phyloP scores from a whole-genome alignment of 2,329 filamentous ascomycete species.

The Fusarium chlamydosporum region DNA sequence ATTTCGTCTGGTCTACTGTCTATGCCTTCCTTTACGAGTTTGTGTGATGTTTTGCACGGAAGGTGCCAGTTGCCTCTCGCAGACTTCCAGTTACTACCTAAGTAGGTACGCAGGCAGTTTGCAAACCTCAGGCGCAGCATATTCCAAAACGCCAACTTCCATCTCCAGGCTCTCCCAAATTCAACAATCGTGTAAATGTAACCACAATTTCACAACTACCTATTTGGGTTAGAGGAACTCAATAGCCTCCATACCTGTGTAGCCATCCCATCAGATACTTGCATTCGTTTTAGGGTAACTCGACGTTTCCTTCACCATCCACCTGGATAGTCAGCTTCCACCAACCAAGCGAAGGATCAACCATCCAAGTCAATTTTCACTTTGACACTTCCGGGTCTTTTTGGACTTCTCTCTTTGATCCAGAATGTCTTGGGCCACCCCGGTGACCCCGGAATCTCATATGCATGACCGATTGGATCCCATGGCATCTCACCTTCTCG shows the following conservation, averaged over 20 bases:
- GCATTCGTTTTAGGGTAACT: constrained; percentile 16
- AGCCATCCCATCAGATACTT: constrained; percentile 16
- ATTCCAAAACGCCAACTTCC: not conserved
- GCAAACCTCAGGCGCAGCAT: constrained; percentile 21
- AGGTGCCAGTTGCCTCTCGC: constrained; percentile 5
- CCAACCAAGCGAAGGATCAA: constrained; percentile 34
- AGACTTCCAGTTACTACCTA: constrained; percentile 3
- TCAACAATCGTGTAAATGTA: not conserved
- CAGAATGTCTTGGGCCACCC: constrained; percentile 37
- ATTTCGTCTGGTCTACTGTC: not conserved
- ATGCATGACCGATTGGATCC: constrained; percentile 49
- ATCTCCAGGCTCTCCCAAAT: not conserved
- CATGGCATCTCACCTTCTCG: constrained; percentile 34
- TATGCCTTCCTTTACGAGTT: constrained; percentile 10
- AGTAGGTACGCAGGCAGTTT: too few relatives aligned
- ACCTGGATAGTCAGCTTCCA: constrained; percentile 32
- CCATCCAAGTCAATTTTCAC: constrained; percentile 37
- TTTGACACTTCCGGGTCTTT: constrained; percentile 5
- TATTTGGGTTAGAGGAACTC: not conserved
- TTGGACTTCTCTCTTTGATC: constrained; percentile 34
- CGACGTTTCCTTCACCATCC: constrained; percentile 32
- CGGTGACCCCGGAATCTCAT: constrained; percentile 46
- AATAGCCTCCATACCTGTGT: constrained; percentile 6
- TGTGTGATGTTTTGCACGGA: constrained; percentile 3
- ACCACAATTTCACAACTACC: not conserved